Conservation (phyloP, 352 stramenopile species). For the Aphanomyces euteiches region DNA sequence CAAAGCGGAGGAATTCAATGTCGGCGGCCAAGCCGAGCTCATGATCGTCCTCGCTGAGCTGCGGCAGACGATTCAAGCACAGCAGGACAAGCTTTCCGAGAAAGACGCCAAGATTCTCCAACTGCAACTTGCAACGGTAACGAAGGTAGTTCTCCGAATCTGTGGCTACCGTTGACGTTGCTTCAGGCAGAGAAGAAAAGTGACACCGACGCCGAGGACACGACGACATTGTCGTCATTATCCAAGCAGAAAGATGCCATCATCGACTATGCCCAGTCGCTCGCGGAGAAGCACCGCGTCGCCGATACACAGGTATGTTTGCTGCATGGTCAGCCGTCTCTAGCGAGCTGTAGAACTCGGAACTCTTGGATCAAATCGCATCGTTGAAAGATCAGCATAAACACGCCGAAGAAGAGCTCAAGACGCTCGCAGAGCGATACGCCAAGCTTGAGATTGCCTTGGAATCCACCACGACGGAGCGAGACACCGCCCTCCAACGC, state of each 20-base stretch:
- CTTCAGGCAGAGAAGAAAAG: neutral
- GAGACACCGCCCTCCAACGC: constrained; percentile 29
- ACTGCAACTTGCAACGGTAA: neutral
- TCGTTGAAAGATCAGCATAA: neutral
- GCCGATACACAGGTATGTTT: constrained; percentile 11
- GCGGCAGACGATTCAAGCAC: constrained; percentile 68
- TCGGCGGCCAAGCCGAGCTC: constrained; percentile 71
- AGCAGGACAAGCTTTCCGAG: constrained; percentile 44
- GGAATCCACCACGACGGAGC: constrained; percentile 30
- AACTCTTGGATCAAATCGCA: constrained; percentile 5
- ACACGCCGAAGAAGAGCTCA: constrained; percentile 31
- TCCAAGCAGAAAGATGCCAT: constrained; percentile 26
- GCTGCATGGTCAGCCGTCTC: neutral
- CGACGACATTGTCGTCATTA: constrained; percentile 7
- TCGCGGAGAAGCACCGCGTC: constrained; percentile 16
- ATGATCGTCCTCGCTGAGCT: constrained; percentile 71
- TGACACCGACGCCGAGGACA: constrained; percentile 4
- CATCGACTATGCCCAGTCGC: constrained; percentile 28
- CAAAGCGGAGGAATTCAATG: constrained; percentile 60
- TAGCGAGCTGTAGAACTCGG: neutral
- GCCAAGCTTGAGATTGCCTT: constrained; percentile 32
- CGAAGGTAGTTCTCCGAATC: neutral
- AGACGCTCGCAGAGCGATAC: constrained; percentile 35
- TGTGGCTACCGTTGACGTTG: neutral
- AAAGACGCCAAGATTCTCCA: constrained; percentile 31